Base-by-base conservation (phyloP, 2,329 filamentous ascomycete genomes). In the Nemania serpens region DNA sequence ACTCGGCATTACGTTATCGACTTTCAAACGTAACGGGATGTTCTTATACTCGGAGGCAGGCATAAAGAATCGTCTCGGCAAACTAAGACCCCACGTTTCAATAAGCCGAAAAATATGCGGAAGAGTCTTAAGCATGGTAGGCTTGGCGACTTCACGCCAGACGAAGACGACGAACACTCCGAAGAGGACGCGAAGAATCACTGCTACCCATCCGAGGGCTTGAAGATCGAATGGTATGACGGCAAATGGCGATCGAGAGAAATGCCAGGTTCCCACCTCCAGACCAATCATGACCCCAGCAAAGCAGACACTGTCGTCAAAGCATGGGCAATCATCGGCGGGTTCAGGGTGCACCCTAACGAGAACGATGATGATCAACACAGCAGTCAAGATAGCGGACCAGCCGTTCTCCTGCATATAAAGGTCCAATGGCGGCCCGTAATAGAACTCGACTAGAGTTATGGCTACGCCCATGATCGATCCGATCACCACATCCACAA, bases 271-370 rank as follows among this genome's bases (percentile, higher is more conserved):
- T 10, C 91, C 94, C 61, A 91, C 77, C 70, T 96, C 90, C 48
- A 91, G 80, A 0, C 95, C 95, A 69, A 97, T 91, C 56, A 96
- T 83, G 20, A 97, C 93, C 1, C 91, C 94, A 18, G 92, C 89
- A 76, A 98, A 98, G 3, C 93, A 89, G 50, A 98, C 91, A 69
- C 91, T 96, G 77, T 98, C 94, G 73, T 98, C 94, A 73, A 96
- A 98, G 75, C 94, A 98, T 4, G 94, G 94, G 68, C 95, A 99
- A 74, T 97, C 92, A 74, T 99, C 95, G 1, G 93, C 95, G 0
- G 95, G 95, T 71, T 99, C 95, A 0, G 95, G 95, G 71, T 99
- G 94, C 34, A 97, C 88, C 59, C 94, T 88, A 22, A 98, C 90
- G 7, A 97, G 82, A 7, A 89, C 78, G 58, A 95, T 82, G 47